phyloP scores from a whole-genome alignment of 192 early-diverging fungal genomes.

The Phycomyces nitens region DNA sequence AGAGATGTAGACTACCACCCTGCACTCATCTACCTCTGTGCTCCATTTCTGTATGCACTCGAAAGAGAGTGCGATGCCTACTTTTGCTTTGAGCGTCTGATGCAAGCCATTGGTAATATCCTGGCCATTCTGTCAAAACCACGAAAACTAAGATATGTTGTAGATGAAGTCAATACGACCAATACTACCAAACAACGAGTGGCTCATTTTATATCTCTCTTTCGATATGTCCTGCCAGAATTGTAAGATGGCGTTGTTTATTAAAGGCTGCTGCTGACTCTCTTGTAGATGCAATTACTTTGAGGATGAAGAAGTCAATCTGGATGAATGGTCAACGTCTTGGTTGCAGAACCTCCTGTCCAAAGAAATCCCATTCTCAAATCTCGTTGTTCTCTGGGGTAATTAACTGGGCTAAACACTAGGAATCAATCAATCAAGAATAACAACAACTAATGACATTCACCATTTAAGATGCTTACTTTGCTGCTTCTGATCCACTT shows the following conservation, averaged over 20 bases:
- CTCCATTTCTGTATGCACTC: constrained; percentile 78
- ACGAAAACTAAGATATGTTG: too few species aligned
- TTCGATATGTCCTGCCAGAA: constrained; percentile 81
- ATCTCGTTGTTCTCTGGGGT: constrained; percentile 76
- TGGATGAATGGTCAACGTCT: constrained; percentile 81
- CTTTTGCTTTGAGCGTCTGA: constrained; percentile 77
- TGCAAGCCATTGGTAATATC: constrained; percentile 59
- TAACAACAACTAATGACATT: not conserved
- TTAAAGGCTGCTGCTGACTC: not conserved
- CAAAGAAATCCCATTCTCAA: constrained; percentile 78
- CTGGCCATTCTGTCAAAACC: too few species aligned
- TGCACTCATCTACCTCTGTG: constrained; percentile 70
- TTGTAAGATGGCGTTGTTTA: constrained; percentile 57
- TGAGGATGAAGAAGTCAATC: constrained; percentile 90
- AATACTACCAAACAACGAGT: constrained; percentile 71
- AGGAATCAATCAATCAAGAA: too few species aligned
- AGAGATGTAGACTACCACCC: constrained; percentile 74
- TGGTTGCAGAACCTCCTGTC: constrained; percentile 78
- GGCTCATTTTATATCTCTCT: constrained; percentile 82
- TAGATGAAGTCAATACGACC: constrained; percentile 67
- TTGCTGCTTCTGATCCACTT: constrained; percentile 71
- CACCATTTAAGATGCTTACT: constrained; percentile 68
- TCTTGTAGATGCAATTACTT: constrained; percentile 68
- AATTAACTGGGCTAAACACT: too few species aligned
- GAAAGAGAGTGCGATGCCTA: constrained; percentile 75